phyloP scores from a whole-genome alignment of 1,139 yeast genomes.

The Meyerozyma elateridarum region DNA sequence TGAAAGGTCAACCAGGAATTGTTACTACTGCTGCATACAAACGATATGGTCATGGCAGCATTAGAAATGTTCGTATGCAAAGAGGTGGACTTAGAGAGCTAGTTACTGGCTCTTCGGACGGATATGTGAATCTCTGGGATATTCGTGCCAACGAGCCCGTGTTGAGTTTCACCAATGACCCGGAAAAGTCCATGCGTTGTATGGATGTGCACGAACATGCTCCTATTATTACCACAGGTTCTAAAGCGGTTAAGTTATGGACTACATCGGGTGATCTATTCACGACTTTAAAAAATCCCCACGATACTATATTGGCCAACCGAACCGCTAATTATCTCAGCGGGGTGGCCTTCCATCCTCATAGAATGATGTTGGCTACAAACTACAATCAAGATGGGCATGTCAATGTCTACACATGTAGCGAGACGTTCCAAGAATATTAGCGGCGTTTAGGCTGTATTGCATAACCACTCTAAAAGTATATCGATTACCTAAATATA shows the following conservation, averaged over 20 bases:
- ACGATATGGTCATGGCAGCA: constrained; percentile 47
- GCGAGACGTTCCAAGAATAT: constrained; percentile 37
- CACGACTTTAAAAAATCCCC: constrained; percentile 56
- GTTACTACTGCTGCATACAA: background rate
- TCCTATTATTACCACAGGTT: constrained; percentile 84
- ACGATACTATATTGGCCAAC: constrained; percentile 39
- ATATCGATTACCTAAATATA: too few relatives aligned
- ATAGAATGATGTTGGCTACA: constrained; percentile 87
- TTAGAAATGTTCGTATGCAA: constrained; percentile 88
- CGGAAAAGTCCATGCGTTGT: constrained; percentile 63
- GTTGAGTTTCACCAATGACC: constrained; percentile 50
- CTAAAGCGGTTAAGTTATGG: constrained; percentile 78
- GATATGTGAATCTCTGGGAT: constrained; percentile 87
- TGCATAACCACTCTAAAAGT: too few relatives aligned
- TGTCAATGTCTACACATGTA: constrained; percentile 56
- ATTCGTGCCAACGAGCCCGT: constrained; percentile 73
- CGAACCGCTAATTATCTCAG: constrained; percentile 55
- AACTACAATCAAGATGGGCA: constrained; percentile 76
- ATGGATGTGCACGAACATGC: constrained; percentile 94
- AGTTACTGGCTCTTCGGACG: constrained; percentile 79
- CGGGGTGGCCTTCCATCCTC: constrained; percentile 81
- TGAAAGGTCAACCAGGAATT: constrained; percentile 21
- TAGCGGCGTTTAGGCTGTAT: too few relatives aligned
- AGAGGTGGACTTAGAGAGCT: constrained; percentile 93
- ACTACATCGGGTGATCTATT: constrained; percentile 78